Evolutionary conservation across 176 grass and related monocot species (phyloP).

Genomic region (Triticum monococcum): DNA sequence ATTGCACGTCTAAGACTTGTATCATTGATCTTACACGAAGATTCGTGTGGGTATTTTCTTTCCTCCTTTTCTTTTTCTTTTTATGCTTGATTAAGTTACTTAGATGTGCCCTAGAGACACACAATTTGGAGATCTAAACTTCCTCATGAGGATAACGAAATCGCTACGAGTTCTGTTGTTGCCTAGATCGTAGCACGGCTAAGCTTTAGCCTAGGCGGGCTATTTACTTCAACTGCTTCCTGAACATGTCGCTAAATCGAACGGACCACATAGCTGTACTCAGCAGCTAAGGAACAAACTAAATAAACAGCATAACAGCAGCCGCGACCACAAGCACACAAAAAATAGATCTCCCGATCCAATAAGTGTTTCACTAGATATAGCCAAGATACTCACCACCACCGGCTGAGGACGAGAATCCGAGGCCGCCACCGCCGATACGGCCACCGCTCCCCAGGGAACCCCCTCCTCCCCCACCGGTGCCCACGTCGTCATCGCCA

Average conservation of each 20-base stretch:
- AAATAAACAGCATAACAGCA: neutral
- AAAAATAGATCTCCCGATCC: constrained; percentile 24
- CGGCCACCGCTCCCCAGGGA: constrained; percentile 8
- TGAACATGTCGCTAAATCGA: neutral
- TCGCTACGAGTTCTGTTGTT: neutral
- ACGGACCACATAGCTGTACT: neutral
- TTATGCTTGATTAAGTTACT: too few relatives aligned
- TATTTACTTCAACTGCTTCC: too few relatives aligned
- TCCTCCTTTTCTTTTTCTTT: too few relatives aligned
- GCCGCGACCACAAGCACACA: neutral
- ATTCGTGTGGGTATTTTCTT: too few relatives aligned
- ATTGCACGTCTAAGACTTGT: too few relatives aligned
- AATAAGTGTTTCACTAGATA: neutral
- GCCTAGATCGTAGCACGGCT: neutral
- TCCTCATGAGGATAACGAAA: neutral
- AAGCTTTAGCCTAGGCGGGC: neutral
- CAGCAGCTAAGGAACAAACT: neutral
- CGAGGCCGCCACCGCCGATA: constrained; percentile 30
- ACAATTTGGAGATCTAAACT: neutral
- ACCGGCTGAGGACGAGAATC: constrained; percentile 39
- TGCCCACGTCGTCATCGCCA: constrained; percentile 47
- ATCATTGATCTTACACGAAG: too few relatives aligned
- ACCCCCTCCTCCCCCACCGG: constrained; percentile 28
- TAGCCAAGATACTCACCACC: constrained; percentile 18
- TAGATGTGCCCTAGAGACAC: too few relatives aligned